Evolutionary conservation across 495 filamentous ascomycete species (phyloP), one percentile per base, ranked within the genome.

Genomic region (Neurospora africana): DNA sequence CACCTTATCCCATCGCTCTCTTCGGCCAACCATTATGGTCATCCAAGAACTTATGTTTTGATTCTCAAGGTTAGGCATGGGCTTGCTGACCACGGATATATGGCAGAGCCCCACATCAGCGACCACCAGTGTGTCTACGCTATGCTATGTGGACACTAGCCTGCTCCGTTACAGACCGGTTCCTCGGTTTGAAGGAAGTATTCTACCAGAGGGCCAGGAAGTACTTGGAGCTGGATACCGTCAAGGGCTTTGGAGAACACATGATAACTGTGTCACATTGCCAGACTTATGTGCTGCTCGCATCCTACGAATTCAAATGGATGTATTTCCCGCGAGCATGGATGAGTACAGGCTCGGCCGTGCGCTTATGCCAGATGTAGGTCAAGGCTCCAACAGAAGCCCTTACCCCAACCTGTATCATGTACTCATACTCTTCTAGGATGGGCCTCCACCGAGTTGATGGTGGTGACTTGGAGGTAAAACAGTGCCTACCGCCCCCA

Each of bases 311-410:
- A 78, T 98, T 98, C 79, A 96, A 94, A 81, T 91, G 92, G 87
- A 98, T 99, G 92, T 97, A 92, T 79, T 99, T 99, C 75, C 95
- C 95, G 3, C 85, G 96, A 47, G 96, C 96, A 4, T 99, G 95
- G 95, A 87, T 98, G 81, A 97, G 92, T 71, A 89, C 91, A 11
- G 96, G 95, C 19, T 87, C 92, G 69, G 91, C 90, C 3, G 87
- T 90, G 17, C 85, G 95, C 72, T 79, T 97, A 71, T 86, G 87
- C 58, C 88, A 96, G 74, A 98, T 98, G 96, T 83, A 75, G 77
- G 82, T 70, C 39, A 27, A 44, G 6, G 6, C 3, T 44, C 11
- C 5, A 7, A 40, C 39, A 40, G 2, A 36, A 61, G n/a, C 23
- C 27, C 58, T 47, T 21, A 6, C 43, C 7, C 4, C 47, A 19